Evolutionary conservation across 768 basidiomycete species (phyloP), one percentile per base, ranked within the genome.

Genomic region (Mycena metata): DNA sequence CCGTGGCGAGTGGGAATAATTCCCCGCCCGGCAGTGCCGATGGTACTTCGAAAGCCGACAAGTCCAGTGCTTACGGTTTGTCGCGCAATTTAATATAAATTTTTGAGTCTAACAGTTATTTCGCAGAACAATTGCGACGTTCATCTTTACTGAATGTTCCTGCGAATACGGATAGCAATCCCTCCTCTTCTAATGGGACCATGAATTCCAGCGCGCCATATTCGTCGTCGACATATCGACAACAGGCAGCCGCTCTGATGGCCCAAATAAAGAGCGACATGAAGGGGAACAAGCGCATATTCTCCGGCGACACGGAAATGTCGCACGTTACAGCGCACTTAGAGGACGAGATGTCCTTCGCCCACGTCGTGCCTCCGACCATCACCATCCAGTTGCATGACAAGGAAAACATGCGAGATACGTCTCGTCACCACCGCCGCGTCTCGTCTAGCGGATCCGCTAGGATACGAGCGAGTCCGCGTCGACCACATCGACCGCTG

Each of bases 181-280:
- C 76, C 41, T 75, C 79, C 42, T 76, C 78, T 30, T 74, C 77
- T 42, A 73, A 76, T 41, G 77, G 76, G 33, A 77, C 79, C 15
- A 69, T 78, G n/a, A 75, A 69, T 57, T 80, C 82, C 33, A 79
- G 75, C 45, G 79, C 72, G 52, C 79, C 82, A 3, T 87, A 88
- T 65, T 90, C 91, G 0, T 90, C 92, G 10, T 82, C 89, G 23
- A 86, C 85, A 11, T 93, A 93, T 76, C 88, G 94, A 46, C 83
- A 89, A 72, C 90, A 94, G 72, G 95, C 93, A 15, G 92, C 89
- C 11, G 89, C 84, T 26, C 79, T 96, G 51, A 95, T 96, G 92
- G 91, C 91, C 26, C 92, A 94, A 71, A 95, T 96, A 70, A 91
- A 91, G 78, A 86, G 84, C 64, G 93, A 94, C 72, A 89, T 94